A percentile compares a stretch with the other conserved stretches of the same genome.
These are phyloP conservation scores for Aegilops tauschii DNA, from an alignment of 176 grass and related monocot species.

Conservation along the genomic window DNA sequence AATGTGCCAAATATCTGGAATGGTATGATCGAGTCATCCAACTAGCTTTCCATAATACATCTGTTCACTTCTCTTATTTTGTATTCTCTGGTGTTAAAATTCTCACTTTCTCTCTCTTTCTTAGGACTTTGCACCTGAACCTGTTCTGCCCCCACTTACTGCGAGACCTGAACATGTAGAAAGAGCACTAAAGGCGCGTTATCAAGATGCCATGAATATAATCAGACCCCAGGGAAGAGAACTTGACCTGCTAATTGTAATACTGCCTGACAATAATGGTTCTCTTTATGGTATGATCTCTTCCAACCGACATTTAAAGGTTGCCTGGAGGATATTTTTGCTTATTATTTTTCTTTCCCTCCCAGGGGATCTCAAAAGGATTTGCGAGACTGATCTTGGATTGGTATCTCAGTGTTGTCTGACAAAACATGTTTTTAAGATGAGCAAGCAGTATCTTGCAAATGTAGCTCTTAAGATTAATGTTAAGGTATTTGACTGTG, in stretches of 20 bases:
- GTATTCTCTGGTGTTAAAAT: background rate
- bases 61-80: background rate
- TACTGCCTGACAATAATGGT: slow-evolving; percentile 86
- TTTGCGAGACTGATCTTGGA: slow-evolving; percentile 94
- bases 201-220: slow-evolving; percentile 73
- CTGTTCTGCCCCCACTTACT: slow-evolving; percentile 68
- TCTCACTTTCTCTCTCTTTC: background rate
- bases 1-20: slow-evolving; percentile 93
- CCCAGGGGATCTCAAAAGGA: slow-evolving; percentile 90
- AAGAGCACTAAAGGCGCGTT: slow-evolving; percentile 66
- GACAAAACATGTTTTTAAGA: slow-evolving; percentile 94
- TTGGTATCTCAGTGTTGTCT: slow-evolving; percentile 97
- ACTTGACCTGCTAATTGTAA: slow-evolving; percentile 85
- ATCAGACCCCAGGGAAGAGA: slow-evolving; percentile 64
- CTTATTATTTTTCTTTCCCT: slow-evolving; percentile 4
- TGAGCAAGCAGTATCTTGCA: slow-evolving; percentile 94
- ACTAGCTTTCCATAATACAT: background rate
- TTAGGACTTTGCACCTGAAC: slow-evolving; percentile 74
- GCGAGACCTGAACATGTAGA: slow-evolving; percentile 80
- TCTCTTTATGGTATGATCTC: slow-evolving; percentile 67
- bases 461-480: slow-evolving; percentile 98
- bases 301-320: background rate
- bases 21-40: slow-evolving; percentile 41
- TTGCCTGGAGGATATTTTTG: slow-evolving; percentile 7
- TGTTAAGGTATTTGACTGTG: slow-evolving; percentile 60